Evolutionary conservation across 805 yeast species (phyloP).

Genomic region (Candida insectorum): DNA sequence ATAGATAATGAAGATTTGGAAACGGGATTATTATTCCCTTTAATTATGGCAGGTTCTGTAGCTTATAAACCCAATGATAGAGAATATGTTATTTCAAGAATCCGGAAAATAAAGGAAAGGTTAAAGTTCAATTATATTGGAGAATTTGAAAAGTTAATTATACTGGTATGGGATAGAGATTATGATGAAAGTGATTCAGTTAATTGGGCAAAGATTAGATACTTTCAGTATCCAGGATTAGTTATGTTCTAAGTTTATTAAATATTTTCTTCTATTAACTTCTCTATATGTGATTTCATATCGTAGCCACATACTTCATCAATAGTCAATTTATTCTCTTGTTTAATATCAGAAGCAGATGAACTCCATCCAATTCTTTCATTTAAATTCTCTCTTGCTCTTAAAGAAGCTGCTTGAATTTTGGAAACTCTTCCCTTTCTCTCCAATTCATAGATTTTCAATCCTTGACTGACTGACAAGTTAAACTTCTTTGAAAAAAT

Average conservation of each 20-base stretch:
- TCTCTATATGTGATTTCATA: slow-evolving; percentile 21
- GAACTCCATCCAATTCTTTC: slow-evolving; percentile 29
- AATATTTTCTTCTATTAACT: slow-evolving; percentile 6
- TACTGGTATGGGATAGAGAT: slow-evolving; percentile 22
- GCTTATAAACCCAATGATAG: slow-evolving; percentile 17
- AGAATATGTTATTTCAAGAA: slow-evolving; percentile 15
- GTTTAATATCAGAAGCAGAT: slow-evolving; percentile 3
- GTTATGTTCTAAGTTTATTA: slow-evolving; percentile 21
- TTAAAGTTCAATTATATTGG: slow-evolving; percentile 22
- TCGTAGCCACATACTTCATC: slow-evolving; percentile 29
- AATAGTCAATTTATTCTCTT: slow-evolving; percentile 22
- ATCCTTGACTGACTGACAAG: slow-evolving; percentile 17
- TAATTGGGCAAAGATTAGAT: slow-evolving; percentile 28
- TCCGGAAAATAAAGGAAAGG: slow-evolving; percentile 15
- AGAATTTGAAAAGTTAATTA: slow-evolving; percentile 21
- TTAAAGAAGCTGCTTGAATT: slow-evolving; percentile 27
- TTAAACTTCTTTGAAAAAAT: slow-evolving; percentile 23
- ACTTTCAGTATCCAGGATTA: slow-evolving; percentile 23
- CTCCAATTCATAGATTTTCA: slow-evolving; percentile 19
- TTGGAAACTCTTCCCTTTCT: slow-evolving; percentile 26
- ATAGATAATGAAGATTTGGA: slow-evolving; percentile 21
- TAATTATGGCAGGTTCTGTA: slow-evolving; percentile 26
- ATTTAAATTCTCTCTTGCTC: slow-evolving; percentile 27
- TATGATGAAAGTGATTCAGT: slow-evolving; percentile 17
- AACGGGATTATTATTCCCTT: slow-evolving; percentile 23